These are phyloP conservation scores for Solanum chmielewskii DNA, from an alignment of 257 asterid genomes.

Conservation along the genomic window DNA sequence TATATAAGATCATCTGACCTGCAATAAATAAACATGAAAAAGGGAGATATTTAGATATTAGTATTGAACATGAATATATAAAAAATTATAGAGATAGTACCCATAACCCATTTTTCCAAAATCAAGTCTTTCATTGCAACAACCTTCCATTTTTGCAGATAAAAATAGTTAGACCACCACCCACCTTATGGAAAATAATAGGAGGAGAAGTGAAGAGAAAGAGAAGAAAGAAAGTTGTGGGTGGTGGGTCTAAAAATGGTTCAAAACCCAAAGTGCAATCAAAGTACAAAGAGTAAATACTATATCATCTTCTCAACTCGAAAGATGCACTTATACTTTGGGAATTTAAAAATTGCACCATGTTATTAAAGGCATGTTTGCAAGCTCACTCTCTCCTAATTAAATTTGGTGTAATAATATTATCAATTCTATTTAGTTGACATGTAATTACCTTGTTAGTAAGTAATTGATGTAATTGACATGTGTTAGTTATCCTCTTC, in stretches of 20 bases:
- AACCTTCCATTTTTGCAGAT: constrained; percentile 54
- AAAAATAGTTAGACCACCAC: background rate
- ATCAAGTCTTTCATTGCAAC: constrained; percentile 66
- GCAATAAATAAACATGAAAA: background rate
- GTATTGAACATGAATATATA: background rate
- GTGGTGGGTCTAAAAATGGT: constrained; percentile 1
- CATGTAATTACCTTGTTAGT: too few relatives aligned
- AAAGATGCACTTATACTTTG: background rate
- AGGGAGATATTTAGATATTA: background rate
- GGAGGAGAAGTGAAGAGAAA: background rate
- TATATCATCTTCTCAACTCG: constrained; percentile 29
- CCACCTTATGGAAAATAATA: background rate
- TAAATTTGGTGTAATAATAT: too few relatives aligned
- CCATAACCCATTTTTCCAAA: constrained; percentile 99
- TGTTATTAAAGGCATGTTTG: too few relatives aligned
- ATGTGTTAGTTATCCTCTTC: too few relatives aligned
- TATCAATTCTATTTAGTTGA: too few relatives aligned
- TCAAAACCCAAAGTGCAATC: constrained; percentile 12
- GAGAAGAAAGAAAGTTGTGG: background rate
- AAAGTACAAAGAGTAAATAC: background rate
- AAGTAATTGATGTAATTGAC: too few relatives aligned
- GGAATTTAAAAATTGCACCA: background rate
- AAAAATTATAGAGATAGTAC: constrained; percentile 17
- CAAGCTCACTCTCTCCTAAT: too few relatives aligned
- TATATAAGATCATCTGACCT: background rate